Evolutionary conservation across 140 eudicot species (phyloP).

Genomic region (Ambrosia hybrid): DNA sequence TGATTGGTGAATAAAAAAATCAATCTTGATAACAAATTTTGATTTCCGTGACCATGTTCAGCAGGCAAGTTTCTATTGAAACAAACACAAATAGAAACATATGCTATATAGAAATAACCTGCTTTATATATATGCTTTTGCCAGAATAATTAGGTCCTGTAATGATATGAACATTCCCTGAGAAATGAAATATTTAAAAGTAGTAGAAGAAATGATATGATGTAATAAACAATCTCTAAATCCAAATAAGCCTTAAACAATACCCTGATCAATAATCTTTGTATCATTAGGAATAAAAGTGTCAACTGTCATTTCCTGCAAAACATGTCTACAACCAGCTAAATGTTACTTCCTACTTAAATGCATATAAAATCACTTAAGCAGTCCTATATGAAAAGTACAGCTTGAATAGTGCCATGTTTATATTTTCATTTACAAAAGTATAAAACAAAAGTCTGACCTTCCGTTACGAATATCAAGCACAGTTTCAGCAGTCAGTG

Average conservation of each 20-base stretch:
- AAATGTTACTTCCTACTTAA: conserved; percentile 8
- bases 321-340: conserved; percentile 66
- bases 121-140: conserved; percentile 92
- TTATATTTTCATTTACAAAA: background rate
- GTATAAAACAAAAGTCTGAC: conserved; percentile 40
- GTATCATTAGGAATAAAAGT: conserved; percentile 95
- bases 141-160: conserved; percentile 99
- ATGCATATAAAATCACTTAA: background rate
- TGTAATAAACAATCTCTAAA: conserved; percentile 8
- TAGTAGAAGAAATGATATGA: conserved; percentile 3
- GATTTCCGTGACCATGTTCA: background rate
- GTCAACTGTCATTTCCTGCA: conserved; percentile 98
- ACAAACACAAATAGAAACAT: conserved; percentile 1
- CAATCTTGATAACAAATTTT: background rate
- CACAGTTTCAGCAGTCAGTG: conserved; percentile 64
- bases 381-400: conserved; percentile 11
- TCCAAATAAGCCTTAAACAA: conserved; percentile 1
- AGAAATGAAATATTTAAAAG: conserved; percentile 21
- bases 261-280: conserved; percentile 70
- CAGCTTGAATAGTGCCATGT: background rate
- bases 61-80: conserved; percentile 7
- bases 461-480: conserved; percentile 90
- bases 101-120: conserved; percentile 41
- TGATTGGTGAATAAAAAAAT: background rate
- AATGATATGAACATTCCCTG: conserved; percentile 82